A percentile compares a stretch with the other conserved stretches of the same genome.
Evolutionary conservation across 192 early-diverging fungal genomes (phyloP).

Genomic region (Coemansia sp.): DNA sequence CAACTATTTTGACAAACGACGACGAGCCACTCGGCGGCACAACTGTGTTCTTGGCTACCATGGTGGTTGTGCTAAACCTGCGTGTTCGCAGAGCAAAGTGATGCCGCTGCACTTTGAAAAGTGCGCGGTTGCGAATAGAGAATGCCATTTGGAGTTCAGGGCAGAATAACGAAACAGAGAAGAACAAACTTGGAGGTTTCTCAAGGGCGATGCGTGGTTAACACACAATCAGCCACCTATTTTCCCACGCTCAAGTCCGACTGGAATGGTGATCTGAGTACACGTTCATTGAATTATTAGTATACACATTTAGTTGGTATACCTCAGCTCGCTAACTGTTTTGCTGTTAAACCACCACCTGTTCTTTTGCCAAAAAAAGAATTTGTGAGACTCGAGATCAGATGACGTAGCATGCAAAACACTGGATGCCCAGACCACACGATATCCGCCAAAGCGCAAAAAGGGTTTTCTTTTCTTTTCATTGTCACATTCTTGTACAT

Average conservation of each 20-base stretch:
- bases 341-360: not conserved
- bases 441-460: not conserved
- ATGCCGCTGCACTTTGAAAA: not conserved
- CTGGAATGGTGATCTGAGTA: not conserved
- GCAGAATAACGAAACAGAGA: not conserved
- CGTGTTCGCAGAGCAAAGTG: not conserved
- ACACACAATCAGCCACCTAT: not conserved
- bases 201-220: not conserved
- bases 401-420: constrained; percentile 1
- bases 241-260: constrained; percentile 7
- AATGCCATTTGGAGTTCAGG: not conserved
- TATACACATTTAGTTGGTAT: too few species aligned
- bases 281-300: not conserved
- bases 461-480: not conserved
- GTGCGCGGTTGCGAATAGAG: not conserved
- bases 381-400: not conserved
- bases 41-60: constrained; percentile 9
- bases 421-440: not conserved
- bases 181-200: not conserved
- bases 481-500: not conserved
- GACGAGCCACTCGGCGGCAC: not conserved
- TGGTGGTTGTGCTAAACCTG: constrained; percentile 16
- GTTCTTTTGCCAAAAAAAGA: not conserved
- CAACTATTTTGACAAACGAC: constrained; percentile 82
- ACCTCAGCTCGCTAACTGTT: not conserved